phyloP scores from a whole-genome alignment of 2,329 filamentous ascomycete species.

The Fusarium zealandicum region DNA sequence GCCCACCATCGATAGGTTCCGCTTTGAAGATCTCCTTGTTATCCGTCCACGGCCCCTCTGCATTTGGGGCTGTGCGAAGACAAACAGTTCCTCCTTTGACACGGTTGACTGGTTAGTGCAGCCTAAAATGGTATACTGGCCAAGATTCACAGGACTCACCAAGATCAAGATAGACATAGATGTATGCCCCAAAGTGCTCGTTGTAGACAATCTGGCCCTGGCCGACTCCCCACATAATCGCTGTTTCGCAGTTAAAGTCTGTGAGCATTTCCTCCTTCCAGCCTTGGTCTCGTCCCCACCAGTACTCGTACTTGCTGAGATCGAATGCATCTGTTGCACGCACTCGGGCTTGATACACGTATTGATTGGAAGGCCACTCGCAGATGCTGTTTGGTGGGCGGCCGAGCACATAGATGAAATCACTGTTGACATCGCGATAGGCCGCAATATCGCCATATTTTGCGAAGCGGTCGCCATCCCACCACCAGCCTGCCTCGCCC shows the following conservation, averaged over 20 bases:
- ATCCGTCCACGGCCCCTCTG: conserved; percentile 49
- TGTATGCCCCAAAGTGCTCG: conserved; percentile 45
- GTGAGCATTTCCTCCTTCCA: conserved; percentile 47
- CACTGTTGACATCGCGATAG: conserved; percentile 48
- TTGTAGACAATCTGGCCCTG: conserved; percentile 51
- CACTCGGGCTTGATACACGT: conserved; percentile 50
- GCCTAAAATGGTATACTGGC: fast-evolving
- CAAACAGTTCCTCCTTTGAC: conserved; percentile 13
- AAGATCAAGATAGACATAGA: conserved; percentile 45
- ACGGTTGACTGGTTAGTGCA: neutral
- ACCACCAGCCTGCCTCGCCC: conserved; percentile 45
- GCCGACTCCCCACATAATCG: conserved; percentile 48
- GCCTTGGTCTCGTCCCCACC: conserved; percentile 48
- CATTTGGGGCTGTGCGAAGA: conserved; percentile 29
- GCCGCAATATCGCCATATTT: conserved; percentile 50
- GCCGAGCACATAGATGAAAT: conserved; percentile 50
- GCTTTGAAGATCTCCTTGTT: conserved; percentile 47
- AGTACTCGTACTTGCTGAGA: conserved; percentile 49
- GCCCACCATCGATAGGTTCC: conserved; percentile 41
- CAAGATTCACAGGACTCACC: conserved; percentile 5
- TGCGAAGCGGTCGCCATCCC: conserved; percentile 41
- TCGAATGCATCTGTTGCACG: conserved; percentile 47
- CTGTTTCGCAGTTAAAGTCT: conserved; percentile 46
- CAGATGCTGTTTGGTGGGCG: conserved; percentile 45
- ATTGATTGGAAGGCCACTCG: conserved; percentile 37